Evolutionary conservation across 2,329 filamentous ascomycete species (phyloP), one percentile per base, ranked within the genome.

Genomic region (Colletotrichum paranaense): DNA sequence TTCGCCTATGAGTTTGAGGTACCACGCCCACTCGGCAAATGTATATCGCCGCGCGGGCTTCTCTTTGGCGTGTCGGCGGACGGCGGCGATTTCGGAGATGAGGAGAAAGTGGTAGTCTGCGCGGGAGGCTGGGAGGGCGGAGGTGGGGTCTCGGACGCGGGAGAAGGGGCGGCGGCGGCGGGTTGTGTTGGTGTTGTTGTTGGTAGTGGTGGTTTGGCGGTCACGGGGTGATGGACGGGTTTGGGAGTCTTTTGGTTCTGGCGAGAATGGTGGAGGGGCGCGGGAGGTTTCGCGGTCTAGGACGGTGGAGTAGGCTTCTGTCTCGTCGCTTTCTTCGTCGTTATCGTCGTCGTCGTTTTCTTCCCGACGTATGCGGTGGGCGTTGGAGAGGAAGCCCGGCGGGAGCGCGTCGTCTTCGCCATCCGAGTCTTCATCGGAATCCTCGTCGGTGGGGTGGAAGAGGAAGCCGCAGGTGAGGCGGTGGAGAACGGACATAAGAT

Each of bases 1-100:
- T 78, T 92, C 89, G 59, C 90, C 90, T n/a, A 97, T 93, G 38
- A 98, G 86, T 26, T 90, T 89, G 8, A 95, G 92, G 77, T 94
- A 97, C 85, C 94, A 94, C 0, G 93, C 93, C 95, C 95, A 97
- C 79, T 97, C 93, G 76, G 95, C 91, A 75, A 95, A 98, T 0
- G 86, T 87, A 80, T 98, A 98, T 67, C 87, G 88, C 68, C 91
- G 91, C 0, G 88, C 86, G 2, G 89, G 87, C 5, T 86, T 82
- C 57, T 85, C 81, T 22, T 89, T 88, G 42, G 93, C 84, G 78
- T 97, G 90, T 60, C 89, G 85, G 1, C 91, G 90, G 1, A 94
- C 90, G 30, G 85, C 86, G 16, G 90, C 86, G 68, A 98, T 97
- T 75, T 93, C 92, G 42, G 91, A 87, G 2, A 94, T 90, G 11